Evolutionary conservation across 805 yeast genomes (phyloP).

Genomic region (Blastobotrys robertii): DNA sequence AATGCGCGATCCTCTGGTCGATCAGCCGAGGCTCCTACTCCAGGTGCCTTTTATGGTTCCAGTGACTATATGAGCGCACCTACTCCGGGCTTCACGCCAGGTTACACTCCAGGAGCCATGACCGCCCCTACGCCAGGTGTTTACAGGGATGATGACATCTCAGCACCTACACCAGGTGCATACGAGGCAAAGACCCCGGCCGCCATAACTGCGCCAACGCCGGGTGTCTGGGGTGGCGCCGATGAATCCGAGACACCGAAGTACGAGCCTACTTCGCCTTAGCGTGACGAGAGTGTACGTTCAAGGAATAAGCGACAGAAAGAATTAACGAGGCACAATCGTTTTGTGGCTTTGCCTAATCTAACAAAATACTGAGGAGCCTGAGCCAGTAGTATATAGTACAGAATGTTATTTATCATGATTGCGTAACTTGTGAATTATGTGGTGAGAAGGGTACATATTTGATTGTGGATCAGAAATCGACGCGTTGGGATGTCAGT

Average conservation of each 20-base stretch:
- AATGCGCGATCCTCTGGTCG: constrained; percentile 18
- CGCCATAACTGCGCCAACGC: constrained; percentile 19
- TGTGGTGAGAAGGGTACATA: too few species aligned
- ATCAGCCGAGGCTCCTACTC: constrained; percentile 19
- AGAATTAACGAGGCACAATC: too few species aligned
- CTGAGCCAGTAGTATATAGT: neutral
- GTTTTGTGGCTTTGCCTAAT: too few species aligned
- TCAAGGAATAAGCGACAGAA: too few species aligned
- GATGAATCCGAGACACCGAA: constrained; percentile 24
- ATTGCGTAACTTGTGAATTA: neutral
- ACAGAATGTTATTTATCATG: neutral
- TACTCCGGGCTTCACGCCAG: constrained; percentile 29
- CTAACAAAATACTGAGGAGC: neutral
- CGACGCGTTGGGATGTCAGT: too few species aligned
- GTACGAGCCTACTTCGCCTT: constrained; percentile 22
- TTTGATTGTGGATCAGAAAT: neutral
- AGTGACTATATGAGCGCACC: constrained; percentile 29
- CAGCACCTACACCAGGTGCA: constrained; percentile 29
- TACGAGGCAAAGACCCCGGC: constrained; percentile 32
- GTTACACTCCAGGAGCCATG: constrained; percentile 28
- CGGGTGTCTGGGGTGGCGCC: constrained; percentile 25
- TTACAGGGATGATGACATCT: constrained; percentile 13
- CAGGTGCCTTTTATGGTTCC: constrained; percentile 14
- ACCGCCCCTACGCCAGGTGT: constrained; percentile 34
- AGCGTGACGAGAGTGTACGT: too few species aligned